Conservation (phyloP, 345 rosid species). For the Pistacia vera region DNA sequence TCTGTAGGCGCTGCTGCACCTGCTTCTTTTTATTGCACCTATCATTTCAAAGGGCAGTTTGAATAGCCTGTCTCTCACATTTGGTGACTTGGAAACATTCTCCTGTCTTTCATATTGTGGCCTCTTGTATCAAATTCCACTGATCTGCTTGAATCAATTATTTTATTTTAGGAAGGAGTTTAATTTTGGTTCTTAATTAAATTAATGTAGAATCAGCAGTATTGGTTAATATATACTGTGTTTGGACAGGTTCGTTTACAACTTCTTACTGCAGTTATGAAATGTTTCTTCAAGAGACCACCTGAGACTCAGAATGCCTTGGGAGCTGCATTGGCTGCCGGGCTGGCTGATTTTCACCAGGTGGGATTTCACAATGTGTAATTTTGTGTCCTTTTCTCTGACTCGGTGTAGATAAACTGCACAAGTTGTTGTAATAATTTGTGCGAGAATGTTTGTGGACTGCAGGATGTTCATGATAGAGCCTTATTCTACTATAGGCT, state of each 20-base stretch:
- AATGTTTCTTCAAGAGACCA: constrained; percentile 94
- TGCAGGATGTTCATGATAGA: constrained; percentile 98
- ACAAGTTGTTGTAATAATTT: constrained; percentile 12
- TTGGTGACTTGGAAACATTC: not conserved
- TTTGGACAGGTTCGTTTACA: constrained; percentile 86
- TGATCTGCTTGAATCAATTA: not conserved
- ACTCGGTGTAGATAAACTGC: not conserved
- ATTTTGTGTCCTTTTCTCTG: not conserved
- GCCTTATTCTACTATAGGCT: constrained; percentile 97
- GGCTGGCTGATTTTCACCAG: constrained; percentile 90
- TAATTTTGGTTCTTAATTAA: not conserved
- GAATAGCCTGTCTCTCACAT: not conserved
- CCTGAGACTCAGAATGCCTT: constrained; percentile 95
- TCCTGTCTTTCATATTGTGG: not conserved
- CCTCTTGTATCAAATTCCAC: not conserved
- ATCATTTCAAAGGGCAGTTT: not conserved
- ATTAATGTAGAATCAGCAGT: constrained; percentile 15
- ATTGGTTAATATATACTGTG: constrained; percentile 15
- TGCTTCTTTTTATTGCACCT: not conserved
- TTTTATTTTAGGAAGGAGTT: not conserved
- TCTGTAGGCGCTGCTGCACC: not conserved
- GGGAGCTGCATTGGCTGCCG: constrained; percentile 86
- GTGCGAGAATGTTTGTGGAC: constrained; percentile 12
- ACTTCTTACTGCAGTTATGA: constrained; percentile 94
- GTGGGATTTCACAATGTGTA: constrained; percentile 31